A percentile compares a stretch with the other conserved stretches of the same genome.
These are phyloP conservation scores for Aegilops umbellulata DNA, from an alignment of 176 grass and related monocot species.

Conservation along the genomic window DNA sequence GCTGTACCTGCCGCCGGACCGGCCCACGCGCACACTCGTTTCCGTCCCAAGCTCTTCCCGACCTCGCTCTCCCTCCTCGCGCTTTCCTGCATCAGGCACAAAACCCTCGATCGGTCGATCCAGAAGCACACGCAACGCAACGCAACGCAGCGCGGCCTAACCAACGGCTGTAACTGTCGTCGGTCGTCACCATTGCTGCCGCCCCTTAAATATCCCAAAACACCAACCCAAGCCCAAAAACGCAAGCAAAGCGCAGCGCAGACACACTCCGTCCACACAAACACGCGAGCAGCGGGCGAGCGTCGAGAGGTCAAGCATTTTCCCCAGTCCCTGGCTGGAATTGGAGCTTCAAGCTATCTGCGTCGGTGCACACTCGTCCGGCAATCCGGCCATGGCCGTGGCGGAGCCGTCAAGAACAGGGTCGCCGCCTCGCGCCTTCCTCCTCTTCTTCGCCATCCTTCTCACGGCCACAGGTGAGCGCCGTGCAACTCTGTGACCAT, in stretches of 20 bases:
- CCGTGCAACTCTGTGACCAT: not conserved
- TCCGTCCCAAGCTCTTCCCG: not conserved
- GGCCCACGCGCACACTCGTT: not conserved
- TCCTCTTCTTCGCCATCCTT: not conserved
- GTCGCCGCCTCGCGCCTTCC: not conserved
- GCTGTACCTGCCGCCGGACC: not conserved
- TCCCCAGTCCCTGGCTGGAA: not conserved
- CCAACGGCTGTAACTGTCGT: slow-evolving; percentile 4
- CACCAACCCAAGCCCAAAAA: not conserved
- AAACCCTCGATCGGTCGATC: not conserved
- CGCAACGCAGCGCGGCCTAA: not conserved
- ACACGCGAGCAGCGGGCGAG: not conserved
- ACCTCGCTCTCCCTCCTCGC: not conserved
- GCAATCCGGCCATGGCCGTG: slow-evolving; percentile 10
- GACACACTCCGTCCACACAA: not conserved
- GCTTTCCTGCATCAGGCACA: not conserved
- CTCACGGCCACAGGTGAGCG: slow-evolving; percentile 33
- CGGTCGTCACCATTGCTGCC: not conserved
- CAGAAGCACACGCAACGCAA: not conserved
- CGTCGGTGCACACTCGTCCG: not conserved
- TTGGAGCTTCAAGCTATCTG: not conserved
- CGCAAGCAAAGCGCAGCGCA: not conserved
- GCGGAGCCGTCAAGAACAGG: not conserved
- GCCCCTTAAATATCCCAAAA: slow-evolving; percentile 10
- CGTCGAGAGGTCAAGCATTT: not conserved